Percentiles rank a stretch among this genome's conserved stretches.
These are phyloP conservation scores for Aspergillus sp. DNA, from an alignment of 2,329 filamentous ascomycete species.

Conservation along the genomic window DNA sequence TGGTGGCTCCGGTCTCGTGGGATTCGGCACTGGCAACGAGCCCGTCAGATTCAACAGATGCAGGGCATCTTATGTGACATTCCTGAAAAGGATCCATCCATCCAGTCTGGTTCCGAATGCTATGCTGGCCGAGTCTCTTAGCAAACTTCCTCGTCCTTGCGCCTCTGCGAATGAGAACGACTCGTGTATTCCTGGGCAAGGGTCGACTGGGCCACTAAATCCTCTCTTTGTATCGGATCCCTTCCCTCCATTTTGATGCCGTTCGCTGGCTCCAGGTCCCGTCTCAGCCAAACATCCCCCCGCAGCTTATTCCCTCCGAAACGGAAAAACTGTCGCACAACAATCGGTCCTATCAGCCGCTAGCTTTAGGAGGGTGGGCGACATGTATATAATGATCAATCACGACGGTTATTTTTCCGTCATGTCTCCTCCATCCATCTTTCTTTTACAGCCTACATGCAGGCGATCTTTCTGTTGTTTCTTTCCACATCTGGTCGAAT, in stretches of 20 bases:
- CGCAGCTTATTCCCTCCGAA: not conserved
- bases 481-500: not conserved
- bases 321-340: not conserved
- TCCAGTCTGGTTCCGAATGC: not conserved
- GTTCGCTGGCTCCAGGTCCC: not conserved
- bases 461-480: not conserved
- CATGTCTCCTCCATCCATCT: not conserved
- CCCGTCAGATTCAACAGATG: not conserved
- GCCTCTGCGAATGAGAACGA: not conserved
- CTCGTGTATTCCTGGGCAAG: not conserved
- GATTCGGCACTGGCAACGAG: not conserved
- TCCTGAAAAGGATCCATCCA: not conserved
- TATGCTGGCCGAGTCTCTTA: not conserved
- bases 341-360: not conserved
- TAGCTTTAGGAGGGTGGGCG: not conserved
- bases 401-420: not conserved
- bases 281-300: not conserved
- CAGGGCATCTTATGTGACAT: not conserved
- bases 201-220: slow-evolving; percentile 2
- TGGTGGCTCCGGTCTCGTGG: not conserved
- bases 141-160: not conserved
- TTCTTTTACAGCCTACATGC: not conserved
- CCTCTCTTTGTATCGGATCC: not conserved
- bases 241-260: not conserved
- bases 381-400: not conserved